Percentiles rank a stretch among this genome's conserved stretches.
Evolutionary conservation across 257 asterid genomes (phyloP).

Genomic region (Coffea canephora): DNA sequence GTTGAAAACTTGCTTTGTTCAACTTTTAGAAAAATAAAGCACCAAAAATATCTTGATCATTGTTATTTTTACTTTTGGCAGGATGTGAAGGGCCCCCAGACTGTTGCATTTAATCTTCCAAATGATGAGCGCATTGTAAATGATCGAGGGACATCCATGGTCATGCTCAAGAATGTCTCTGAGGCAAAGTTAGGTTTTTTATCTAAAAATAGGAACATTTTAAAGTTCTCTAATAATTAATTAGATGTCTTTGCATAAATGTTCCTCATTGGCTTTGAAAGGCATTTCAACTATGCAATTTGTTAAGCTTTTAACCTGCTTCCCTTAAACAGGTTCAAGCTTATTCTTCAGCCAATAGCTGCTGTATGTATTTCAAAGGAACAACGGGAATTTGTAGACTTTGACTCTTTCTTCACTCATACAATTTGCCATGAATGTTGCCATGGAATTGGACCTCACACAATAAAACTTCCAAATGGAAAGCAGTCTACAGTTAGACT

Average conservation of each 20-base stretch:
- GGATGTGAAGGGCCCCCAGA: conserved; percentile 99
- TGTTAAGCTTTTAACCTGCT: conserved; percentile 9
- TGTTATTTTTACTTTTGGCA: conserved; percentile 29
- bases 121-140: conserved; percentile 90
- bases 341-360: conserved; percentile 90
- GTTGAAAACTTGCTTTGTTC: no score
- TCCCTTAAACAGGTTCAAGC: conserved; percentile 65
- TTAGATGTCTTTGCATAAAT: background rate
- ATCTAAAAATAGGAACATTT: background rate
- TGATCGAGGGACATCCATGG: conserved; percentile 96
- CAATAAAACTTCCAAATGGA: conserved; percentile 82
- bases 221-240: no score
- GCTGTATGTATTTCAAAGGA: conserved; percentile 65
- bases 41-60: background rate
- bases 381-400: conserved; percentile 68
- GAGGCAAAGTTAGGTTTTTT: conserved; percentile 73
- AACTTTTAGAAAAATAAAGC: background rate
- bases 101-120: conserved; percentile 97
- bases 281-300: background rate
- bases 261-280: background rate
- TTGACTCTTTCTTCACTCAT: conserved; percentile 90
- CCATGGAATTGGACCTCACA: conserved; percentile 98
- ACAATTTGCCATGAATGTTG: conserved; percentile 95
- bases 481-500: conserved; percentile 80
- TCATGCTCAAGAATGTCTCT: conserved; percentile 94